A percentile compares a stretch with the other conserved stretches of the same genome.
phyloP scores from a whole-genome alignment of 1,139 yeast species.

The Arxiozyma heterogenica region DNA sequence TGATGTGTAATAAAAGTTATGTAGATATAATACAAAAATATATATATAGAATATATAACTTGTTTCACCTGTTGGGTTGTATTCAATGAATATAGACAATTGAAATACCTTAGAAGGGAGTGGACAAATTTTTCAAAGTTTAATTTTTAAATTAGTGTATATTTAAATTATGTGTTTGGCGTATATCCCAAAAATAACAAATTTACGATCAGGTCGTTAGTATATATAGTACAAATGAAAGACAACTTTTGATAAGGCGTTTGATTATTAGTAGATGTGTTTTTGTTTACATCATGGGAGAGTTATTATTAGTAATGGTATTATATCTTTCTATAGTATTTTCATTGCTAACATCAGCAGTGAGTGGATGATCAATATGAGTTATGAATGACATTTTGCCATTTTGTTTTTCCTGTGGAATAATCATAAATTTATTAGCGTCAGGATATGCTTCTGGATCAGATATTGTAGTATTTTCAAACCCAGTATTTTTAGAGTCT shows the following conservation, averaged over 20 bases:
- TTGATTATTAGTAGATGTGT: background rate
- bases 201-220: background rate
- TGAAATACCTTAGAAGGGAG: background rate
- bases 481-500: background rate
- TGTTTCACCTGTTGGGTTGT: background rate
- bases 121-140: background rate
- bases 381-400: background rate
- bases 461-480: background rate
- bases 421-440: background rate
- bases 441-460: background rate
- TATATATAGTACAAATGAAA: no score
- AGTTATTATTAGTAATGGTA: background rate
- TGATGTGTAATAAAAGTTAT: slow-evolving; percentile 4
- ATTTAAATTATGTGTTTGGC: background rate
- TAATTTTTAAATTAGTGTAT: background rate
- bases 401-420: background rate
- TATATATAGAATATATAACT: background rate
- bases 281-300: background rate
- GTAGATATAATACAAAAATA: background rate
- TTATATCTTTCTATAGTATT: background rate
- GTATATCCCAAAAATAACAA: background rate
- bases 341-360: background rate
- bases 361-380: background rate
- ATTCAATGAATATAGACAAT: background rate
- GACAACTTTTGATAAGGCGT: background rate